Evolutionary conservation across 73 alveolate genomes (phyloP).

Genomic region (Symbiodinium pilosum): DNA sequence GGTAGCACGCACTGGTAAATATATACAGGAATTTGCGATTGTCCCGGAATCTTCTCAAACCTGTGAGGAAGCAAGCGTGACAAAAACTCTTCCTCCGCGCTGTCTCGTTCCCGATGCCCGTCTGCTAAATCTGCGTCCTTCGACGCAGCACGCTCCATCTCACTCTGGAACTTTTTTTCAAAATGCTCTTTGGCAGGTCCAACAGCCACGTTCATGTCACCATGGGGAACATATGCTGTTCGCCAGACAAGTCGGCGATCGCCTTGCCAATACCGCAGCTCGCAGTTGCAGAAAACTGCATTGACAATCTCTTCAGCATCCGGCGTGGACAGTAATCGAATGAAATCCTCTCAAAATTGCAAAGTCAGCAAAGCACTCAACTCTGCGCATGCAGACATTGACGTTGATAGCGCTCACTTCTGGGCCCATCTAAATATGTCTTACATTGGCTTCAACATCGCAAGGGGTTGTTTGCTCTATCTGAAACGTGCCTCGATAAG

Average conservation of each 20-base stretch:
- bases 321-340: slow-evolving; percentile 38
- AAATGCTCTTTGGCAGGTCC: slow-evolving; percentile 71
- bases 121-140: too few species aligned
- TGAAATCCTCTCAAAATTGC: slow-evolving; percentile 25
- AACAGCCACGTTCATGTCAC: slow-evolving; percentile 85
- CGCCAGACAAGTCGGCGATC: slow-evolving; percentile 85
- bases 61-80: slow-evolving; percentile 27
- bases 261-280: slow-evolving; percentile 65
- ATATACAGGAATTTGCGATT: slow-evolving; percentile 54
- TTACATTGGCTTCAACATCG: too few species aligned
- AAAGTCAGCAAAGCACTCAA: too few species aligned
- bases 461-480: too few species aligned
- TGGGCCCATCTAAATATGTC: too few species aligned
- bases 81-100: slow-evolving; percentile 15
- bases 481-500: slow-evolving; percentile 41
- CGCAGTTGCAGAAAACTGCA: slow-evolving; percentile 64
- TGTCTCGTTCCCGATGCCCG: too few species aligned
- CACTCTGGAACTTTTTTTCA: slow-evolving; percentile 51
- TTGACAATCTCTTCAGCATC: slow-evolving; percentile 86
- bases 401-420: too few species aligned
- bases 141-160: slow-evolving; percentile 58
- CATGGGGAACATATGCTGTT: slow-evolving; percentile 71
- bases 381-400: too few species aligned
- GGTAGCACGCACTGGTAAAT: slow-evolving; percentile 33
- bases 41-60: slow-evolving; percentile 50